phyloP scores from a whole-genome alignment of 495 filamentous ascomycete genomes.

The Emericellopsis terricola region DNA sequence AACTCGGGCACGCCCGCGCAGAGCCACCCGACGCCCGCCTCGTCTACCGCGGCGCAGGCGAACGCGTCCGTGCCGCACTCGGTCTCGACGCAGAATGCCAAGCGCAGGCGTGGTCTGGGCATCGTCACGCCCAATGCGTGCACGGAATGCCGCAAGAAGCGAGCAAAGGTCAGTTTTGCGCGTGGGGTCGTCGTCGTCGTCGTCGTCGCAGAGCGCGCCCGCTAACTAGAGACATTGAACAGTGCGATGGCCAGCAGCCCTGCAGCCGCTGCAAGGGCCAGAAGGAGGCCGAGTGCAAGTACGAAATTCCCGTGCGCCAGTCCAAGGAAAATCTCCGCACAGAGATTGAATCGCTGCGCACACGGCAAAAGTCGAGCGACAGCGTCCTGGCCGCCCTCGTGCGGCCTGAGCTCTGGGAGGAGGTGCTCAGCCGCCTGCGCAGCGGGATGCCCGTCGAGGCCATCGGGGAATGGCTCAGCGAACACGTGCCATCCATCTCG shows the following conservation, averaged over 20 bases:
- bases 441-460: constrained; percentile 27
- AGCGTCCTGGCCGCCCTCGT: constrained; percentile 26
- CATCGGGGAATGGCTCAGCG: constrained; percentile 29
- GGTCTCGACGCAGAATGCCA: constrained; percentile 12
- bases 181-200: too few relatives aligned
- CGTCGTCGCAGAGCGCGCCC: too few relatives aligned
- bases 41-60: constrained; percentile 7
- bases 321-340: constrained; percentile 33
- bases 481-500: constrained; percentile 8
- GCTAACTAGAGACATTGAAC: background rate
- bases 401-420: constrained; percentile 23
- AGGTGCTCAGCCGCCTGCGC: constrained; percentile 27
- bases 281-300: constrained; percentile 29
- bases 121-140: constrained; percentile 37
- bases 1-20: background rate
- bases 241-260: constrained; percentile 35
- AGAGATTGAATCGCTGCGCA: constrained; percentile 32
- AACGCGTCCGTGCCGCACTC: constrained; percentile 1
- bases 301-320: constrained; percentile 34
- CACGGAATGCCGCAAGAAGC: constrained; percentile 39
- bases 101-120: constrained; percentile 29
- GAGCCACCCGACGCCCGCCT: constrained; percentile 4
- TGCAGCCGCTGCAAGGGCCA: constrained; percentile 30
- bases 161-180: constrained; percentile 35
- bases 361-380: constrained; percentile 24